Evolutionary conservation across 106 monocot species (phyloP).

Genomic region (Narthecium ossifragum): DNA sequence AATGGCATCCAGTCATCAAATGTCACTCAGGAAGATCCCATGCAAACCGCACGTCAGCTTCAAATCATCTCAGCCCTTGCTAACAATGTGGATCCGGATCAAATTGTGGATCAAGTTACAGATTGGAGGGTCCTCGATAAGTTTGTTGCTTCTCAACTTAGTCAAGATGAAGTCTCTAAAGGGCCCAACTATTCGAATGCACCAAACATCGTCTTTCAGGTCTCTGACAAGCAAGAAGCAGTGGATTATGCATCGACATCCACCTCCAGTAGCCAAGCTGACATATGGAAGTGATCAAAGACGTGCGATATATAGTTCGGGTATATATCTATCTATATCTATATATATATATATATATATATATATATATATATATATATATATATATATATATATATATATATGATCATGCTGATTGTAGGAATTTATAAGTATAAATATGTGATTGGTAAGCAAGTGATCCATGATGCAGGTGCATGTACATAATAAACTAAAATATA

Average conservation of each 20-base stretch:
- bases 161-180: slow-evolving; percentile 29
- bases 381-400: neutral
- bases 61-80: slow-evolving; percentile 6
- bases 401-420: slow-evolving; percentile 13
- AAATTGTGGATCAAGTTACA: slow-evolving; percentile 20
- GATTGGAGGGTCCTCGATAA: slow-evolving; percentile 64
- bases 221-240: slow-evolving; percentile 29
- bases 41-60: slow-evolving; percentile 5
- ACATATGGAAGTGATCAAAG: slow-evolving; percentile 44
- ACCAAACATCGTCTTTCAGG: slow-evolving; percentile 10
- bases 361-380: neutral
- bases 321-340: neutral
- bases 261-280: slow-evolving; percentile 31
- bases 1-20: neutral
- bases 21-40: slow-evolving; percentile 5
- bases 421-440: neutral
- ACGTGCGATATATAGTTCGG: no score
- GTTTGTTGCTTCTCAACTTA: slow-evolving; percentile 53
- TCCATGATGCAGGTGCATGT: slow-evolving; percentile 5
- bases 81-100: neutral
- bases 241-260: slow-evolving; percentile 40
- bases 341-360: no score
- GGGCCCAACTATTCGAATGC: slow-evolving; percentile 14
- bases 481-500: slow-evolving; percentile 25
- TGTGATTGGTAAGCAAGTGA: slow-evolving; percentile 6